A percentile compares a stretch with the other conserved stretches of the same genome.
These are phyloP conservation scores for Sesbania bispinosa DNA, from an alignment of 306 rosid species.

Conservation along the genomic window DNA sequence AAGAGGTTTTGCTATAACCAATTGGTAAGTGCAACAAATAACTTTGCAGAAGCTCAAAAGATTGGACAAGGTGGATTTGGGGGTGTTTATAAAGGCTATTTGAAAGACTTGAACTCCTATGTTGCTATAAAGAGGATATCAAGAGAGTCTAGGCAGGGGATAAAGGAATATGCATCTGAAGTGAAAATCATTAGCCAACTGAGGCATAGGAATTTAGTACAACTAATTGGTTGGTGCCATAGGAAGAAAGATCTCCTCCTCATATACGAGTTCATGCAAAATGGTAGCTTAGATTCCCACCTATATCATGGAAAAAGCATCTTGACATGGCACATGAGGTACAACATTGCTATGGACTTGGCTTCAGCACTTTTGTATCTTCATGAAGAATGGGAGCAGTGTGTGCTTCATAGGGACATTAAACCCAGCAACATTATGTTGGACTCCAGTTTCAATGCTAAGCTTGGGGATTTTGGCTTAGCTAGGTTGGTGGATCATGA, in stretches of 20 bases:
- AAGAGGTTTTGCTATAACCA: constrained; percentile 28
- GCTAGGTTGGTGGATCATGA: constrained; percentile 43
- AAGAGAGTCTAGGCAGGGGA: constrained; percentile 31
- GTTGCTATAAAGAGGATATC: constrained; percentile 47
- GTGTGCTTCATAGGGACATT: constrained; percentile 48
- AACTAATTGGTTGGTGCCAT: constrained; percentile 50
- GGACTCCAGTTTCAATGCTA: constrained; percentile 39
- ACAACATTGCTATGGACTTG: constrained; percentile 29
- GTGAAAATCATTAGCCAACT: constrained; percentile 41
- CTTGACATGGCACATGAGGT: constrained; percentile 33
- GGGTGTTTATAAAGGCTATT: constrained; percentile 32
- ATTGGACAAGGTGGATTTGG: constrained; percentile 48
- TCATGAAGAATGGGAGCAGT: constrained; percentile 46
- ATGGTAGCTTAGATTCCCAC: constrained; percentile 44
- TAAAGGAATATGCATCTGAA: constrained; percentile 36
- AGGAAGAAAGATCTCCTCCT: constrained; percentile 35
- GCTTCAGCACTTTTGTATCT: constrained; percentile 41
- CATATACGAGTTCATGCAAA: constrained; percentile 40
- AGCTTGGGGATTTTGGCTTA: constrained; percentile 49
- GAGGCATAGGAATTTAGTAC: constrained; percentile 38
- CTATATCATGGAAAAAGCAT: not conserved
- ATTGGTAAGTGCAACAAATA: constrained; percentile 34
- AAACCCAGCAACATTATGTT: constrained; percentile 51
- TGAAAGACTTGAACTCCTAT: constrained; percentile 17
- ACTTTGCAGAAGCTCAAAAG: constrained; percentile 32